These are phyloP conservation scores for Diaporthe eres DNA, from an alignment of 2,329 filamentous ascomycete species.

Conservation along the genomic window DNA sequence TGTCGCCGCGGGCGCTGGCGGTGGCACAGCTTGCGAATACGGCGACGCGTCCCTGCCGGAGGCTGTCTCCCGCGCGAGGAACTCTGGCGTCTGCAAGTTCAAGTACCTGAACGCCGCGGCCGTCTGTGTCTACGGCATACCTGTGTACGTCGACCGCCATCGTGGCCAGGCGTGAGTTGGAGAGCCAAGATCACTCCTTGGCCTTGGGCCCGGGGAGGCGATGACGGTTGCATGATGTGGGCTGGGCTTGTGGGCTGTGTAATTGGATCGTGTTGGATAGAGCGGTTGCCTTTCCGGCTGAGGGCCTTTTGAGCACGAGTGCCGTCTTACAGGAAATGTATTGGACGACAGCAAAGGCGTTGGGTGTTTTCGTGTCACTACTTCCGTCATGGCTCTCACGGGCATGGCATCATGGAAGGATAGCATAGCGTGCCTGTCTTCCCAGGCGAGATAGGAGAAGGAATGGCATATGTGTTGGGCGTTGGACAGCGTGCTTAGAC, in stretches of 20 bases:
- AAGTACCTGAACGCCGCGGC: slow-evolving; percentile 94
- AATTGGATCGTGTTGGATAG: background rate
- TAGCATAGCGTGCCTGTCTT: slow-evolving; percentile 29
- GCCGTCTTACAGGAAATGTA: slow-evolving; percentile 29
- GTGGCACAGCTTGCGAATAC: slow-evolving; percentile 48
- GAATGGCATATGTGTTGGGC: slow-evolving; percentile 9
- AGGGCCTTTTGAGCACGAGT: slow-evolving; percentile 1
- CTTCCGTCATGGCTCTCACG: slow-evolving; percentile 28
- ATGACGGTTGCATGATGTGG: slow-evolving; percentile 13
- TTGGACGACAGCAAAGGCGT: slow-evolving; percentile 32
- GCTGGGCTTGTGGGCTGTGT: background rate
- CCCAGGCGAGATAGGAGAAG: slow-evolving; percentile 1
- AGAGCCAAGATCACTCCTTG: background rate
- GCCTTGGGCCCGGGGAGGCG: background rate
- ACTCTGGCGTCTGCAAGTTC: slow-evolving; percentile 79
- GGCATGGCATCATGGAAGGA: slow-evolving; percentile 9
- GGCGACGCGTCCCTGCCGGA: slow-evolving; percentile 76
- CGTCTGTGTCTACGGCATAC: slow-evolving; percentile 94
- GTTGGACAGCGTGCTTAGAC: slow-evolving; percentile 29
- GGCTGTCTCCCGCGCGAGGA: slow-evolving; percentile 81
- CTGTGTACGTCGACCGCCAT: slow-evolving; percentile 77
- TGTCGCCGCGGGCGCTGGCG: slow-evolving; percentile 48
- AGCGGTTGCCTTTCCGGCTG: slow-evolving; percentile 5
- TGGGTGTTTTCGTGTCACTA: slow-evolving; percentile 19
- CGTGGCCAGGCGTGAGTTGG: background rate